Evolutionary conservation across 768 basidiomycete species (phyloP).

Genomic region (Auricularia sp.): DNA sequence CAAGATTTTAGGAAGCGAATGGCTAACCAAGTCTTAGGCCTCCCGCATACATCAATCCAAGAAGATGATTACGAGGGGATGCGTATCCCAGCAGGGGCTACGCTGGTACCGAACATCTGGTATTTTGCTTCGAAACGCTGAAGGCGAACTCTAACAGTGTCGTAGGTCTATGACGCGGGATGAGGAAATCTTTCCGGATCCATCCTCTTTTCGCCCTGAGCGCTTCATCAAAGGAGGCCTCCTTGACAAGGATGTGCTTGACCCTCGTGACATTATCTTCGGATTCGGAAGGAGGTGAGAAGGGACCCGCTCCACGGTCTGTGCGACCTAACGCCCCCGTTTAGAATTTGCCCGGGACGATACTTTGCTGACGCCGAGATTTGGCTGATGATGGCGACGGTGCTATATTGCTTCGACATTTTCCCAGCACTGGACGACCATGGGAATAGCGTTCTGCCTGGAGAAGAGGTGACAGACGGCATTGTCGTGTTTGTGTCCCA

Average conservation of each 20-base stretch:
- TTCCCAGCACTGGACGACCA: slow-evolving; percentile 1
- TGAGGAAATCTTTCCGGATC: slow-evolving; percentile 27
- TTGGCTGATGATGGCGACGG: slow-evolving; percentile 9
- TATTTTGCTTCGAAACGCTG: background rate
- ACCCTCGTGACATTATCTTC: slow-evolving; percentile 25
- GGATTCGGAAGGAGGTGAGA: slow-evolving; percentile 28
- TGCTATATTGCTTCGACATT: slow-evolving; percentile 14
- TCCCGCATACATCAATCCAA: too few species aligned
- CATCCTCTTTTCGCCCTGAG: slow-evolving; percentile 32
- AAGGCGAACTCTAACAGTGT: too few species aligned
- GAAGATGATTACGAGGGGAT: background rate
- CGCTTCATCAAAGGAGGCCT: slow-evolving; percentile 26
- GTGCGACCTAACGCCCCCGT: background rate
- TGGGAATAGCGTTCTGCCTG: too few species aligned
- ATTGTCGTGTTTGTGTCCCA: too few species aligned
- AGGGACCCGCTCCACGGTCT: background rate
- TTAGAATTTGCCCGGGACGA: slow-evolving; percentile 14
- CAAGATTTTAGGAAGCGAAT: background rate
- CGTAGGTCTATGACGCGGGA: slow-evolving; percentile 32
- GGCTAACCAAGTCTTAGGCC: slow-evolving; percentile 5
- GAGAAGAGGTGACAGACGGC: too few species aligned
- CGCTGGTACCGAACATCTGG: slow-evolving; percentile 1
- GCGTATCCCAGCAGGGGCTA: background rate
- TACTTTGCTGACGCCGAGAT: slow-evolving; percentile 9
- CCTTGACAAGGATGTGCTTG: slow-evolving; percentile 19